These are phyloP conservation scores for Silene vulgaris DNA, from an alignment of 179 eudicot species.

Conservation along the genomic window DNA sequence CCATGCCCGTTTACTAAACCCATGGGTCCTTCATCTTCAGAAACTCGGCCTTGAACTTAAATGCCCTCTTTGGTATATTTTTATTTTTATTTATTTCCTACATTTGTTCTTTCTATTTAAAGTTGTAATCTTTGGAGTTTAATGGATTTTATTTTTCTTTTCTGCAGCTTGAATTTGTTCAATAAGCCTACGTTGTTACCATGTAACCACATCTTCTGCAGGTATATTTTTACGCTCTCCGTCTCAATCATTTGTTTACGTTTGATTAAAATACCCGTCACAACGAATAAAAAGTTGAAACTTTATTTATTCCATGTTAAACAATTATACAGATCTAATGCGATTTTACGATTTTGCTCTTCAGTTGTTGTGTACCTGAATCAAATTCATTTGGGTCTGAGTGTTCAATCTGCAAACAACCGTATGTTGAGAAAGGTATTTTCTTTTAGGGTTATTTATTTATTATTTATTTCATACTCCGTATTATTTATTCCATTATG, in stretches of 20 bases:
- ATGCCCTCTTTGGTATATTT: slow-evolving; percentile 63
- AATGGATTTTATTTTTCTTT: slow-evolving; percentile 2
- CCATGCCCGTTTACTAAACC: slow-evolving; percentile 44
- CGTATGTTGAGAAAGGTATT: slow-evolving; percentile 48
- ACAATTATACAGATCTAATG: neutral
- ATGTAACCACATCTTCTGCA: slow-evolving; percentile 76
- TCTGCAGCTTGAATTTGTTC: slow-evolving; percentile 54
- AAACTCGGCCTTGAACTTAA: slow-evolving; percentile 76
- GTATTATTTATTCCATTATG: neutral
- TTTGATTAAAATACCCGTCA: neutral
- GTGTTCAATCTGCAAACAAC: slow-evolving; percentile 58
- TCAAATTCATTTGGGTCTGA: slow-evolving; percentile 36
- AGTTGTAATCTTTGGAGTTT: neutral
- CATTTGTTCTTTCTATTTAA: neutral
- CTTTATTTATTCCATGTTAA: no score
- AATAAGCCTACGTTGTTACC: slow-evolving; percentile 61
- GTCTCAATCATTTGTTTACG: neutral
- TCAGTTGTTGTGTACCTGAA: slow-evolving; percentile 52
- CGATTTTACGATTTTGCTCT: slow-evolving; percentile 11
- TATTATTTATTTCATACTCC: neutral
- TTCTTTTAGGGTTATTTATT: neutral
- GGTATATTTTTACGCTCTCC: slow-evolving; percentile 29
- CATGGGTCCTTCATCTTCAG: slow-evolving; percentile 61
- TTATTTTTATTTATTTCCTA: neutral
- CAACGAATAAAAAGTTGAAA: no score